phyloP scores from a whole-genome alignment of 352 stramenopile species.

The Peronosclerospora sorghi region DNA sequence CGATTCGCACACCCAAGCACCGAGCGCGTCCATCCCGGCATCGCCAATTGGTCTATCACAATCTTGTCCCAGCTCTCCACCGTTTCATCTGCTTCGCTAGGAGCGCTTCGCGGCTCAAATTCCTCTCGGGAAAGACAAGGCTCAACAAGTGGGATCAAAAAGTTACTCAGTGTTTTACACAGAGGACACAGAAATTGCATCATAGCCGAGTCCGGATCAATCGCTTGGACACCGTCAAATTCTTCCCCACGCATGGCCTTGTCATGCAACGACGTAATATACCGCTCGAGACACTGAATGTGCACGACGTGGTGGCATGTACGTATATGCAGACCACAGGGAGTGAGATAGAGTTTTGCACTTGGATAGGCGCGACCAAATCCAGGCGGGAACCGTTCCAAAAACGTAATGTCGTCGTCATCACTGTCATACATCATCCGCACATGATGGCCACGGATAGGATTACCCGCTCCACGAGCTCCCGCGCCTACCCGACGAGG shows the following conservation, averaged over 20 bases:
- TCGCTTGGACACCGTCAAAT: conserved; percentile 81
- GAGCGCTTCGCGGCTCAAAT: too few species aligned
- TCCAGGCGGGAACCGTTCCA: conserved; percentile 34
- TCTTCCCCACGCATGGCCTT: conserved; percentile 83
- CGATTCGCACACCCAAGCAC: too few species aligned
- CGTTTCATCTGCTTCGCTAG: too few species aligned
- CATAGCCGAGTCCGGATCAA: conserved; percentile 81
- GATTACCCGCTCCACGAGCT: conserved; percentile 14
- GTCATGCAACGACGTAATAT: conserved; percentile 78
- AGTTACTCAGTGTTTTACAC: too few species aligned
- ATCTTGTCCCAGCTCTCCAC: too few species aligned
- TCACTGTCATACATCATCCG: conserved; percentile 34
- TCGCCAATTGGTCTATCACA: too few species aligned
- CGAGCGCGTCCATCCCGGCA: too few species aligned
- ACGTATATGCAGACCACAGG: conserved; percentile 71
- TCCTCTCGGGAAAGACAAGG: too few species aligned
- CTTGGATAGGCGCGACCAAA: conserved; percentile 37
- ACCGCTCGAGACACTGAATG: conserved; percentile 78
- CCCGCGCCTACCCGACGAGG: too few species aligned
- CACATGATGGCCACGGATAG: conserved; percentile 15
- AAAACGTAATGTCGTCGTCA: conserved; percentile 32
- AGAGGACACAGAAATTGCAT: conserved; percentile 88
- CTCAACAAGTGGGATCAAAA: too few species aligned
- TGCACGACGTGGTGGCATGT: conserved; percentile 83
- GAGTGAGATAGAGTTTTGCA: conserved; percentile 62